These are phyloP conservation scores for Oldenlandia corymbosa DNA, from an alignment of 257 asterid genomes.

Conservation along the genomic window DNA sequence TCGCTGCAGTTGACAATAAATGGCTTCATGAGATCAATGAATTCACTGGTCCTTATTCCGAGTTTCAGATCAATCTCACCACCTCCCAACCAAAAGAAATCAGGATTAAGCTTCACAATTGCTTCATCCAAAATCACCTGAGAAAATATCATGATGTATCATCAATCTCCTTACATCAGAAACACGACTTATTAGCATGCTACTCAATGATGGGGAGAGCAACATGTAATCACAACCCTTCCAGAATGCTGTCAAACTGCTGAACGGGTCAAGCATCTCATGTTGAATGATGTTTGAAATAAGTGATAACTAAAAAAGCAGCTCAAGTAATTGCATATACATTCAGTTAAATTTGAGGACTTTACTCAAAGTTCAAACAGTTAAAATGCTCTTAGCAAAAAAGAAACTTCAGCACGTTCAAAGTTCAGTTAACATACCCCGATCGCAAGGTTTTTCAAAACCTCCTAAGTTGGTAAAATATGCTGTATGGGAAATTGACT, in stretches of 20 bases:
- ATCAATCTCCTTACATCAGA: neutral
- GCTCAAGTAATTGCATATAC: neutral
- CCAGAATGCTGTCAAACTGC: neutral
- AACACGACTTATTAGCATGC: too few species aligned
- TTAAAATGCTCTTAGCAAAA: neutral
- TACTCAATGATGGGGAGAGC: neutral
- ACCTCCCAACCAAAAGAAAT: conserved; percentile 95
- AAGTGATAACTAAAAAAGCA: neutral
- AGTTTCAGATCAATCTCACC: conserved; percentile 78
- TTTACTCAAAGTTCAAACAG: neutral
- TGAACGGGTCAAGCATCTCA: neutral
- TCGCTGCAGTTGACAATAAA: conserved; percentile 65
- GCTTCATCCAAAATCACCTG: conserved; percentile 96
- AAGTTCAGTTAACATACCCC: neutral
- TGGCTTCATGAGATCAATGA: conserved; percentile 53
- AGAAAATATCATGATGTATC: conserved; percentile 3
- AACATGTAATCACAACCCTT: neutral
- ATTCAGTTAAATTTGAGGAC: neutral
- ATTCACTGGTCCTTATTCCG: conserved; percentile 57
- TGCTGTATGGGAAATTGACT: neutral
- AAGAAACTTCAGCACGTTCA: neutral
- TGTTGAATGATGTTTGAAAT: neutral
- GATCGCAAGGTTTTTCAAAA: neutral
- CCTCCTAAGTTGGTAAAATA: neutral
- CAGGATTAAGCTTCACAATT: conserved; percentile 61